A percentile compares a stretch with the other conserved stretches of the same genome.
Conservation (phyloP, 2,329 filamentous ascomycete genomes). For the Botryotinia narcissicola region DNA sequence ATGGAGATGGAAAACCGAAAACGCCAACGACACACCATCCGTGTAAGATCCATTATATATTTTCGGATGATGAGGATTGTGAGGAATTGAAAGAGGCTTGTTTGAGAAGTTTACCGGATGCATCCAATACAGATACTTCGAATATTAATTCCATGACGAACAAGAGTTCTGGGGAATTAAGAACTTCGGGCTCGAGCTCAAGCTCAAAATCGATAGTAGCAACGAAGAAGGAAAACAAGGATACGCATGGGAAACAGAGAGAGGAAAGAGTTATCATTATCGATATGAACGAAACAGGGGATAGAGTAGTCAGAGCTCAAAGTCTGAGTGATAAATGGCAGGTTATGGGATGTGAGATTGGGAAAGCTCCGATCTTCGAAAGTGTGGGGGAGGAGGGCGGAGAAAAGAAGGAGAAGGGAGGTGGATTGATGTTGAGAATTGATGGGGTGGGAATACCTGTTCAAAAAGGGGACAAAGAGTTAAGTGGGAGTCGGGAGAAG, state of each 20-base stretch:
- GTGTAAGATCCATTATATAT: constrained; percentile 78
- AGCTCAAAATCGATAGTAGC: constrained; percentile 1
- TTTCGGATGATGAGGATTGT: constrained; percentile 81
- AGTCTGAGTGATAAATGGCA: constrained; percentile 76
- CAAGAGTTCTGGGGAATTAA: constrained; percentile 1
- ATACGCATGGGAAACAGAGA: constrained; percentile 12
- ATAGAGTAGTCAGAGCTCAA: constrained; percentile 63
- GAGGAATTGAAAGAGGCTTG: constrained; percentile 69
- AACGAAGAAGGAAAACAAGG: constrained; percentile 10
- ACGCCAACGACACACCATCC: constrained; percentile 77
- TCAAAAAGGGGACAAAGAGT: background rate
- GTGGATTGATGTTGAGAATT: constrained; percentile 57
- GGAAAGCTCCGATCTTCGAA: constrained; percentile 61
- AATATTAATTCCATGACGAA: constrained; percentile 6
- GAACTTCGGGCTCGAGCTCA: background rate
- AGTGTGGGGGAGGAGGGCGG: constrained; percentile 44
- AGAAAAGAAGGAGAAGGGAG: constrained; percentile 24
- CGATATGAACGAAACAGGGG: constrained; percentile 50
- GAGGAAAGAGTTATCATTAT: constrained; percentile 51
- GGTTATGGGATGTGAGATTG: constrained; percentile 52
- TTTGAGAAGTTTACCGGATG: constrained; percentile 36
- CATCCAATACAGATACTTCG: background rate
- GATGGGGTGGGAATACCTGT: constrained; percentile 47
- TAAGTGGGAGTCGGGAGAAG: constrained; percentile 14
- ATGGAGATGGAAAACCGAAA: constrained; percentile 4